These are phyloP conservation scores for Fusarium ramigenum DNA, from an alignment of 2,329 filamentous ascomycete genomes.

Conservation along the genomic window DNA sequence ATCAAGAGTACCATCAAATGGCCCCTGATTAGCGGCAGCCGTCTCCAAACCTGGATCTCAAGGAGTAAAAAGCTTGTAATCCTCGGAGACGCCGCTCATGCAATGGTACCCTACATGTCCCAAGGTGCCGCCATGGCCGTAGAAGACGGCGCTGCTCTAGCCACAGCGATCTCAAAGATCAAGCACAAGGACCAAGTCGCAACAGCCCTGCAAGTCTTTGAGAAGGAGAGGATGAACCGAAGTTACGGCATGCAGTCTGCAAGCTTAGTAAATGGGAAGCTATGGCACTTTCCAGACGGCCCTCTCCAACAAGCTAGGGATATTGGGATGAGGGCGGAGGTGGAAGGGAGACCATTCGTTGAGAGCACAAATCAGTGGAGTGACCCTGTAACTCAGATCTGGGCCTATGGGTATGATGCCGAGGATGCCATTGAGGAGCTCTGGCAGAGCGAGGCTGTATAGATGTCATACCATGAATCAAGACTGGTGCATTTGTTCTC, in stretches of 20 bases:
- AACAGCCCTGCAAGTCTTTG: not conserved
- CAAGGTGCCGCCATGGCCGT: conserved; percentile 13
- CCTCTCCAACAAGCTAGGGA: not conserved
- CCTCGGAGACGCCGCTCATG: conserved; percentile 4
- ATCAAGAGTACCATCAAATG: not conserved
- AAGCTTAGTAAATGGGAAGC: not conserved
- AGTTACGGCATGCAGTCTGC: conserved; percentile 13
- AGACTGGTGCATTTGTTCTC: not conserved
- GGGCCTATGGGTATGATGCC: conserved; percentile 3
- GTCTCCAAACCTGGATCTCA: not conserved
- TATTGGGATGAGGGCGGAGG: not conserved
- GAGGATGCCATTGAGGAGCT: not conserved
- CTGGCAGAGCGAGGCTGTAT: not conserved
- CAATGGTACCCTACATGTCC: conserved; percentile 13
- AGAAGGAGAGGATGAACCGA: conserved; percentile 5
- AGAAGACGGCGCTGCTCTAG: not conserved
- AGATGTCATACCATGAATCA: fast-evolving
- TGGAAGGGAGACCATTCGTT: not conserved
- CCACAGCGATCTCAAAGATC: not conserved
- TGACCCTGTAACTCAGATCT: not conserved
- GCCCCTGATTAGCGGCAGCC: not conserved
- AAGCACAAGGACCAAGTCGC: not conserved
- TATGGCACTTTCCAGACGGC: conserved; percentile 8
- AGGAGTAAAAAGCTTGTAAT: not conserved
- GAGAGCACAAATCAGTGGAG: conserved; percentile 17